Evolutionary conservation across 805 yeast genomes (phyloP).

Genomic region (Lipomyces lipofer): DNA sequence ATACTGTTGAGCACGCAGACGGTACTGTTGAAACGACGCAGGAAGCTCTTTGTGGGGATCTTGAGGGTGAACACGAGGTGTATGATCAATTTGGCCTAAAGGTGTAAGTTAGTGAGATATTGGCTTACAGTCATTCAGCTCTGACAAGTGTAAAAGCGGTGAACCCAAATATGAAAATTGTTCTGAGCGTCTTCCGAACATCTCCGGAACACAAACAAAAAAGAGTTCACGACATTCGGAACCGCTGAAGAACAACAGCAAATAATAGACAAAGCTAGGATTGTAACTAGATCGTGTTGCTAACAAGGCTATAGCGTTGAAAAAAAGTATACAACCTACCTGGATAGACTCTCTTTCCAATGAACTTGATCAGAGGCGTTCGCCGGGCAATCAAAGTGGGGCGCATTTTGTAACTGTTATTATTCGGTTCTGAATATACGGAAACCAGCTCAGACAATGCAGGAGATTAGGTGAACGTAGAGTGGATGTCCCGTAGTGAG

Average conservation of each 20-base stretch:
- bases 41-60: constrained; percentile 45
- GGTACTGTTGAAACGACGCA: constrained; percentile 38
- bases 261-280: too few species aligned
- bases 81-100: constrained; percentile 42
- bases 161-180: too few species aligned
- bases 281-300: too few species aligned
- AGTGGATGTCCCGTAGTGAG: too few species aligned
- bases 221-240: constrained; percentile 28
- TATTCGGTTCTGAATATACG: too few species aligned
- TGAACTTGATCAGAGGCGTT: constrained; percentile 75
- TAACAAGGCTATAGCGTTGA: too few species aligned
- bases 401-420: constrained; percentile 39
- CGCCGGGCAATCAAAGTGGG: constrained; percentile 35
- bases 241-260: too few species aligned
- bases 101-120: constrained; percentile 9
- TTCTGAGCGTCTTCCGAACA: too few species aligned
- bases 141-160: too few species aligned
- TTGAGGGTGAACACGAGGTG: constrained; percentile 45
- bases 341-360: constrained; percentile 65
- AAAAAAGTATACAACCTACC: constrained; percentile 45
- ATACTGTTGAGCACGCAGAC: constrained; percentile 39
- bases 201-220: constrained; percentile 35
- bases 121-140: too few species aligned
- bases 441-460: too few species aligned
- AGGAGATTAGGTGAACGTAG: too few species aligned